Evolutionary conservation across 805 yeast genomes (phyloP).

Genomic region (Yarrowia bubula): DNA sequence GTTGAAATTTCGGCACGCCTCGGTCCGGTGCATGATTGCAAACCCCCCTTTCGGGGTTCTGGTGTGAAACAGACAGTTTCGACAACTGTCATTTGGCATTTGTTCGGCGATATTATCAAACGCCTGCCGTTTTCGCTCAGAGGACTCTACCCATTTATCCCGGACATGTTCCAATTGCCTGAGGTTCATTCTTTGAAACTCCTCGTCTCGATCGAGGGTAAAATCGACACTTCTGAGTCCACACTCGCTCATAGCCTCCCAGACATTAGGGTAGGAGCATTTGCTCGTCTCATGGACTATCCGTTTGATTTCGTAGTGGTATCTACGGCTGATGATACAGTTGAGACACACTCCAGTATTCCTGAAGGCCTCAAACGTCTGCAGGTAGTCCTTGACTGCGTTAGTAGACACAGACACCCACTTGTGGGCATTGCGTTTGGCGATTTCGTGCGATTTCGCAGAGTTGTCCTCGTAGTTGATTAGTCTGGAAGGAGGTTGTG

Average conservation of each 20-base stretch:
- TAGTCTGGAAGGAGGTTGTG: neutral
- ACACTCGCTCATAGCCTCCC: neutral
- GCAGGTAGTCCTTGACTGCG: neutral
- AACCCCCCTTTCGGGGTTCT: neutral
- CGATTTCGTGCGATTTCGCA: neutral
- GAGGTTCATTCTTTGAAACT: neutral
- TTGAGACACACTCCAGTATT: neutral
- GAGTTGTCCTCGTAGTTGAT: neutral
- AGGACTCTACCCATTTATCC: neutral
- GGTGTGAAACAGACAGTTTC: neutral
- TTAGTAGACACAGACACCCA: neutral
- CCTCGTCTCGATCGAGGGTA: neutral
- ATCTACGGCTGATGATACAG: neutral
- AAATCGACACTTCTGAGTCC: neutral
- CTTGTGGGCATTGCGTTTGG: neutral
- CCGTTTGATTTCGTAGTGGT: no score
- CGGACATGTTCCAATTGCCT: neutral
- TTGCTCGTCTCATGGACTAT: neutral
- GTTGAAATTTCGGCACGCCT: neutral
- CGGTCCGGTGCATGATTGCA: neutral
- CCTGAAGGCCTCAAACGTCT: neutral
- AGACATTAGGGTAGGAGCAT: neutral
- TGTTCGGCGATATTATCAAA: neutral
- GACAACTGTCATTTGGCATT: neutral
- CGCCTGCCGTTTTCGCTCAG: neutral